Evolutionary conservation across 164 flowering plant genomes (phyloP), one percentile per base, ranked within the genome.

Genomic region (Annona cherimola): DNA sequence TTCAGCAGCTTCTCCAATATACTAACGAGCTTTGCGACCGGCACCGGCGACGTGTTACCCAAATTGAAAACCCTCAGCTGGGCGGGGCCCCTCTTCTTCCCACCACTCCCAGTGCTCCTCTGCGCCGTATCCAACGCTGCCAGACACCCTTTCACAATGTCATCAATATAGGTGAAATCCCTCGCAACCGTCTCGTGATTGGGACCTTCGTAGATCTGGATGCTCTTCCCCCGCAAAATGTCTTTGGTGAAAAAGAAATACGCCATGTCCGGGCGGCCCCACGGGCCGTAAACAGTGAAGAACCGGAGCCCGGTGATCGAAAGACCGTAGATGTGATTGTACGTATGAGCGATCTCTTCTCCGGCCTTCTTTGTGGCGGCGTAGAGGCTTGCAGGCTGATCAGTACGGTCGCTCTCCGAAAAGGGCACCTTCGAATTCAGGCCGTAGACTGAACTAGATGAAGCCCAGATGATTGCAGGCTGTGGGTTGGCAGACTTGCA

Each of bases 311-410:
- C 98, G 26, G 98, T 93, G 8, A 93, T 81, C 0, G 98, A 94
- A 69, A 94, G 85, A 0, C 98, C 98, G 40, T 93, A 85, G 1
- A 93, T 93, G 71, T 91, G 96, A 63, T 91, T 91, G 64, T 91
- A 91, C 67, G 94, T 89, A 61, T 91, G 97, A 6, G 92, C 92
- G 64, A 91, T 91, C 63, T 89, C 97, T 73, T 91, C 97, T 3
- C 97, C 97, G 26, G 98, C 98, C 72, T 94, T 94, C 81, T 94
- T 94, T 1, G 97, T 91, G 0, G 98, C 98, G 4, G 98, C 98
- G 74, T 94, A 94, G 5, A 94, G 77, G 67, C 98, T 94, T 3
- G 98, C 98, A 14, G 98, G 98, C 72, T 89, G 98, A 59, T 94
- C 98, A 1, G 98, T 94, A 41, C 96, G 79, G 64, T 94, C 98